Evolutionary conservation across 768 basidiomycete genomes (phyloP).

Genomic region (Rhodotorula sphaerocarpa): DNA sequence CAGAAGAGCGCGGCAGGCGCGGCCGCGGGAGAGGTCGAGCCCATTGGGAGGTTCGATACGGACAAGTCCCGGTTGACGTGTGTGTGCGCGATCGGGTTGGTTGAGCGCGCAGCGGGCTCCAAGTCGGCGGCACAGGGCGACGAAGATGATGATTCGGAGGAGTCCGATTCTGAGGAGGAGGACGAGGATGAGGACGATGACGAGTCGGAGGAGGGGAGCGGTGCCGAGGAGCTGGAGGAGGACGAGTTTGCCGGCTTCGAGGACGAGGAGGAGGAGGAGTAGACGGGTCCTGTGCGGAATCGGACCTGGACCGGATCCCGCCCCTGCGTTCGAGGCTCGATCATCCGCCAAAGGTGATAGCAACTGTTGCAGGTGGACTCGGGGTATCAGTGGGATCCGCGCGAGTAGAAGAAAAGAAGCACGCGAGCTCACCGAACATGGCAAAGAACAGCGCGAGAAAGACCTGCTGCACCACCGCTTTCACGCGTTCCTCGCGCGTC

Average conservation of each 20-base stretch:
- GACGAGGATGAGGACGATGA: conserved; percentile 41
- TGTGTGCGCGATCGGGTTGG: conserved; percentile 43
- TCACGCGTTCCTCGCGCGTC: neutral
- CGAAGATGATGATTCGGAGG: conserved; percentile 39
- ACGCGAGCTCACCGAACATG: conserved; percentile 9
- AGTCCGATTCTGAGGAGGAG: conserved; percentile 5
- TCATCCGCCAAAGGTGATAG: neutral
- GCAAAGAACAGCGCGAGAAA: conserved; percentile 17
- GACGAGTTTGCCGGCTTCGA: conserved; percentile 36
- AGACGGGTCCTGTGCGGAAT: neutral
- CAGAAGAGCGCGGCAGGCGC: neutral
- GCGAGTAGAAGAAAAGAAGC: too few species aligned
- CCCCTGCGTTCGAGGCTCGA: too few species aligned
- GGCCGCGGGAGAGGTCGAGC: conserved; percentile 44
- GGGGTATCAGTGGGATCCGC: too few species aligned
- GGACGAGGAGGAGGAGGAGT: conserved; percentile 4
- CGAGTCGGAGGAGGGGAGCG: conserved; percentile 42
- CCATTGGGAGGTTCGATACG: conserved; percentile 66
- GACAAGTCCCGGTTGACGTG: conserved; percentile 81
- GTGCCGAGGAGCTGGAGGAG: conserved; percentile 31
- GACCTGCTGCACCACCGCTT: neutral
- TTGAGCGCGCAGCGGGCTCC: conserved; percentile 26
- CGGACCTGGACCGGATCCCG: too few species aligned
- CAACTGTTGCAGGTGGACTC: neutral
- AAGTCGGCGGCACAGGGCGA: conserved; percentile 20